Percentiles rank a stretch among this genome's conserved stretches.
These are phyloP conservation scores for Tephrocybe sp. DNA, from an alignment of 768 basidiomycete species.

Conservation along the genomic window DNA sequence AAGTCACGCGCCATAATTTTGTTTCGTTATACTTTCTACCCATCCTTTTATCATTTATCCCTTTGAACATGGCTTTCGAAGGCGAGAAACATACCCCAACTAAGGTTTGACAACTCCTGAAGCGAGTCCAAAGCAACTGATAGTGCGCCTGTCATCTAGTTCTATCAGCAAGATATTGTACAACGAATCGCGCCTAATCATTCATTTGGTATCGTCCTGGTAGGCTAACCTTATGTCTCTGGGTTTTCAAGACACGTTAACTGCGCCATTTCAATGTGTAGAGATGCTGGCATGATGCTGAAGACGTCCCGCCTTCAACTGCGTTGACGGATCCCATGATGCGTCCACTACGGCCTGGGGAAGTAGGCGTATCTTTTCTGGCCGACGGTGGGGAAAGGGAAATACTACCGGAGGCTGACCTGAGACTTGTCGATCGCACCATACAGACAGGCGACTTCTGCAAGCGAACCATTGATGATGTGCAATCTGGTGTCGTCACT, in stretches of 20 bases:
- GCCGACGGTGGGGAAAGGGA: conserved; percentile 51
- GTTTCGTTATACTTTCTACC: neutral
- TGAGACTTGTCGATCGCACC: conserved; percentile 72
- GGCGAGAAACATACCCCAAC: conserved; percentile 11
- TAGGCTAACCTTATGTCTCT: conserved; percentile 28
- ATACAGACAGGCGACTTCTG: conserved; percentile 81
- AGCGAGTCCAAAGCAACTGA: neutral
- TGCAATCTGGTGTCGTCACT: conserved; percentile 76
- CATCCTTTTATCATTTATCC: neutral
- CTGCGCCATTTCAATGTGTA: conserved; percentile 26
- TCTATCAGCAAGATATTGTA: conserved; percentile 71
- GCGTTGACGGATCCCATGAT: conserved; percentile 65
- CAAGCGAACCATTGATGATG: conserved; percentile 75
- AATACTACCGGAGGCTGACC: conserved; percentile 69
- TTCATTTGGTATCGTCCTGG: conserved; percentile 65
- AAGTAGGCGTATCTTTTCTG: conserved; percentile 80
- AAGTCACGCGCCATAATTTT: neutral
- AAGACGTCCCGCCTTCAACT: conserved; percentile 55
- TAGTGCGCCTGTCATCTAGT: conserved; percentile 32
- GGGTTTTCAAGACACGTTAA: neutral
- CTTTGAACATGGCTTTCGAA: conserved; percentile 14
- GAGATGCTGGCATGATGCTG: conserved; percentile 90
- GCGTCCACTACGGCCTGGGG: conserved; percentile 72
- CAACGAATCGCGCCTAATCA: conserved; percentile 40
- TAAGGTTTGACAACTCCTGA: conserved; percentile 16